Evolutionary conservation across 1,284 basidiomycete genomes (phyloP), one percentile per base, ranked within the genome.

Genomic region (Earliella scabrosa): DNA sequence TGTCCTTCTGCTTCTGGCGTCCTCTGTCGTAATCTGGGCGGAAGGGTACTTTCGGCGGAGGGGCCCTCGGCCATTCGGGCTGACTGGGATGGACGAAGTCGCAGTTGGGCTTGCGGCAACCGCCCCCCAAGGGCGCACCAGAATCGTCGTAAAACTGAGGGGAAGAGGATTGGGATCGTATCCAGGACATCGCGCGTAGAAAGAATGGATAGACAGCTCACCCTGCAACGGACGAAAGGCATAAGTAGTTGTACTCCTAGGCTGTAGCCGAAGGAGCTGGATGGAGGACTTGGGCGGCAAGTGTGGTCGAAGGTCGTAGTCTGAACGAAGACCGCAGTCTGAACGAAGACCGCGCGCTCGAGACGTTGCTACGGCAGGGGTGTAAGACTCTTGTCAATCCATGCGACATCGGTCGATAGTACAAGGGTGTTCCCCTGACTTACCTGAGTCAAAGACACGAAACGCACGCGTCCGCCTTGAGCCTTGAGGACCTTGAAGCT

Each of bases 11-110:
- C 10, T 26, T 26, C 21, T 20, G n/a, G 32, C 23, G n/a, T 4
- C 39, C 29, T 24, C 14, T 11, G 34, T 32, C 36, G 27, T 26
- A 39, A 29, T 24, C 34, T 14, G 24, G 51, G 18, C n/a, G 40
- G 24, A 14, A 32, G n/a, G n/a, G 18, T 6, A 26, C n/a, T 35
- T 18, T 18, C 4, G n/a, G 23, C 9, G 11, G n/a, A 2, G 53
- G 44, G 8, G 63, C 63, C 24, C n/a, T 31, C 20, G 20, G 14
- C 67, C 67, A 69, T 3, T n/a, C 11, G n/a, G 65, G 56, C 1
- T 66, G 57, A 51, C 58, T 60, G 2, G 68, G 68, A 45, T 69
- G 68, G 18, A 68, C 51, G 54, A 64, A 69, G 5, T 52, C 10
- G 50, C 68, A 69, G 21, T 20, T 5, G 11, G 58, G 58, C 16